Conservation (phyloP, 1,139 yeast genomes). For the Taphrina pruni region DNA sequence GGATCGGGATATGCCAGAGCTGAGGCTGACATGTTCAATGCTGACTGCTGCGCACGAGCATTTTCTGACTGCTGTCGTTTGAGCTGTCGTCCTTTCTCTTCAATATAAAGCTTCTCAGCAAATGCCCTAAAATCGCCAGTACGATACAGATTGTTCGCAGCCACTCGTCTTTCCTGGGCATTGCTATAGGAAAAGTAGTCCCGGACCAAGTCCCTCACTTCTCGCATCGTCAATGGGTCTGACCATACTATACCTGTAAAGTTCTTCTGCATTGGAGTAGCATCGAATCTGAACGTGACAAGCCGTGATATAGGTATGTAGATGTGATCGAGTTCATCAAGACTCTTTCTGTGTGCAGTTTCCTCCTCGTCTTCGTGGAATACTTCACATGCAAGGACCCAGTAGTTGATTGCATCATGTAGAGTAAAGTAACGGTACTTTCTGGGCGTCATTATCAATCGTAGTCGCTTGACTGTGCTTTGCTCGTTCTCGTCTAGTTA, state of each 20-base stretch:
- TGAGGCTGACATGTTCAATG: background rate
- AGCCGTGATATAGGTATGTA: background rate
- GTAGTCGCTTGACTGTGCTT: too few species aligned
- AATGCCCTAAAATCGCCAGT: conserved; percentile 1
- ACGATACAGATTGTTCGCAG: background rate
- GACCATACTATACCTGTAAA: conserved; percentile 14
- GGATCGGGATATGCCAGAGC: background rate
- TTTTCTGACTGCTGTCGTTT: background rate
- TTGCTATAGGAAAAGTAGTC: conserved; percentile 5
- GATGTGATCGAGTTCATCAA: background rate
- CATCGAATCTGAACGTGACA: background rate
- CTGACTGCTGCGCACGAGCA: background rate
- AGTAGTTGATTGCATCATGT: conserved; percentile 20
- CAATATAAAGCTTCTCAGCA: conserved; percentile 12
- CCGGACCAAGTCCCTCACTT: background rate
- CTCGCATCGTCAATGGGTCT: conserved; percentile 2
- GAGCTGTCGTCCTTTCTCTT: conserved; percentile 1
- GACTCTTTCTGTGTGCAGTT: background rate
- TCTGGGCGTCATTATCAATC: background rate
- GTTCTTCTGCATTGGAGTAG: conserved; percentile 1
- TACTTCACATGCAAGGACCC: conserved; percentile 6
- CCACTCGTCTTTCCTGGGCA: background rate
- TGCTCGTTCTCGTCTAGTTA: too few species aligned
- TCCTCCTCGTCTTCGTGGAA: background rate
- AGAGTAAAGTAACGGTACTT: background rate